phyloP scores from a whole-genome alignment of 257 asterid genomes.

The Catharanthus roseus region DNA sequence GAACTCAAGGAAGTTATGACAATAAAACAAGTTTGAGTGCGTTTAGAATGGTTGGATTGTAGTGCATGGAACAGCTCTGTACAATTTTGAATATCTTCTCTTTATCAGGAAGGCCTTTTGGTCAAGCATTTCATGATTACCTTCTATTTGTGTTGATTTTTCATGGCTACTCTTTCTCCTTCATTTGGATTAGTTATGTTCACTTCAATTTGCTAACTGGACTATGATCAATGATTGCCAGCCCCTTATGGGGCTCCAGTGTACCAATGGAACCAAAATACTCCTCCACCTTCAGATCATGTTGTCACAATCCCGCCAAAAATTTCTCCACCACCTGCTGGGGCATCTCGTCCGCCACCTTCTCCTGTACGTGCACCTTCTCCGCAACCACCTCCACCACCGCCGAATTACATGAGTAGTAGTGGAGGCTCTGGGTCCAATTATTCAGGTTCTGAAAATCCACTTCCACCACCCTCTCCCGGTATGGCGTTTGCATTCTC shows the following conservation, averaged over 20 bases:
- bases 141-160: background rate
- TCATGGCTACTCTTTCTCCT: background rate
- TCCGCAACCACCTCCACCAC: conserved; percentile 42
- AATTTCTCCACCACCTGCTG: conserved; percentile 47
- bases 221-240: conserved; percentile 19
- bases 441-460: conserved; percentile 53
- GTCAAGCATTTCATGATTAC: background rate
- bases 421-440: conserved; percentile 74
- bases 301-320: conserved; percentile 46
- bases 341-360: conserved; percentile 51
- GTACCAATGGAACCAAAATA: conserved; percentile 62
- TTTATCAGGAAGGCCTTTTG: background rate
- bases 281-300: conserved; percentile 44
- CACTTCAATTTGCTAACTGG: background rate
- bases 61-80: background rate
- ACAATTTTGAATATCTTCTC: background rate
- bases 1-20: background rate
- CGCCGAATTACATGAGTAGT: conserved; percentile 48
- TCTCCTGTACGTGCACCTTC: conserved; percentile 31
- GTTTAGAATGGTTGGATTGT: background rate
- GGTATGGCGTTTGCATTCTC: conserved; percentile 56
- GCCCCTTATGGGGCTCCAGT: conserved; percentile 50
- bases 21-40: background rate
- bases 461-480: conserved; percentile 63
- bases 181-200: background rate